phyloP scores from a whole-genome alignment of 495 filamentous ascomycete genomes.

The Penicillium soppii region DNA sequence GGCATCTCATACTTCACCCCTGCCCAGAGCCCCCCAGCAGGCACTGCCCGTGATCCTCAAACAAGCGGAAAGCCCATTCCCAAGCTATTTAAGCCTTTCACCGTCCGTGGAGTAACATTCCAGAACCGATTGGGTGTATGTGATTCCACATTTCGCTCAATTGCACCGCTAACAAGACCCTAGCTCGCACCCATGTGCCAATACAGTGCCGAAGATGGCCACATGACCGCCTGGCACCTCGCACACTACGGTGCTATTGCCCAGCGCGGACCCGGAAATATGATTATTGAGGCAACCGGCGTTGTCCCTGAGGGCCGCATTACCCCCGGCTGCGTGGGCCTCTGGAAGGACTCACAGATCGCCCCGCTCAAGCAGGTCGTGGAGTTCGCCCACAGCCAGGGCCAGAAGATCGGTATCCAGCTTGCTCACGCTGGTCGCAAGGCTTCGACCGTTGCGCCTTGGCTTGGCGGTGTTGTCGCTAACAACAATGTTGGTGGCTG shows the following conservation, averaged over 20 bases:
- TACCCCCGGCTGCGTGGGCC: conserved; percentile 66
- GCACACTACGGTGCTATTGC: conserved; percentile 58
- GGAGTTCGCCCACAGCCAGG: conserved; percentile 72
- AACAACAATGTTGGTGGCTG: conserved; percentile 60
- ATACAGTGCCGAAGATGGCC: conserved; percentile 65
- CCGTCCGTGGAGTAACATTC: conserved; percentile 55
- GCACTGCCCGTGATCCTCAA: conserved; percentile 63
- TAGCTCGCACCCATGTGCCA: conserved; percentile 64
- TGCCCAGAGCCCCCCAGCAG: conserved; percentile 60
- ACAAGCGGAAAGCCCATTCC: conserved; percentile 55
- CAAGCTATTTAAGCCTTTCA: conserved; percentile 69
- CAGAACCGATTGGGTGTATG: conserved; percentile 61
- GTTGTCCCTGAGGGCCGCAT: conserved; percentile 74
- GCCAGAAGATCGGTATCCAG: conserved; percentile 72
- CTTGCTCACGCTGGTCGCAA: conserved; percentile 77
- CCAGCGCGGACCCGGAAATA: conserved; percentile 63
- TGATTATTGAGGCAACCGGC: conserved; percentile 72
- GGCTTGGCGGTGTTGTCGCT: conserved; percentile 52
- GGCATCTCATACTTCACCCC: conserved; percentile 71
- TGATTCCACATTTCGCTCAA: conserved; percentile 2
- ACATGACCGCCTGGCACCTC: conserved; percentile 63
- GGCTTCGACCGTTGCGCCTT: conserved; percentile 67
- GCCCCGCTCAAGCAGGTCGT: conserved; percentile 57
- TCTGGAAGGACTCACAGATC: conserved; percentile 76
- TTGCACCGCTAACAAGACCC: conserved; percentile 6